Evolutionary conservation across 148 eudicot species (phyloP).

Genomic region (Heliosperma pusillum): DNA sequence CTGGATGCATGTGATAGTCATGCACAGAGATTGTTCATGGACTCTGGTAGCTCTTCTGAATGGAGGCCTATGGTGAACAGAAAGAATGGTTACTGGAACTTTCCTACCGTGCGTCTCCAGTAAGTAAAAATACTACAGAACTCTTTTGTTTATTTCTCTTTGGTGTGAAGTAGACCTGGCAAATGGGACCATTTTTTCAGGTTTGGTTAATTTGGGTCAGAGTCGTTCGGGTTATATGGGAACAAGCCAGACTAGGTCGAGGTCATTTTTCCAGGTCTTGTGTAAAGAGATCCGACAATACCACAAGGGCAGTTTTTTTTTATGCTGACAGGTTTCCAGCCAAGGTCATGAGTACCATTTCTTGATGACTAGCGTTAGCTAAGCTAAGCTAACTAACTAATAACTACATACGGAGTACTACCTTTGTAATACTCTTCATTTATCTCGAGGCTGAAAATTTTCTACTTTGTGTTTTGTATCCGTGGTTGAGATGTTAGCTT

Average conservation of each 20-base stretch:
- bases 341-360: neutral
- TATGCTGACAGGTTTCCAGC: neutral
- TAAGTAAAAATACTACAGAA: slow-evolving; percentile 39
- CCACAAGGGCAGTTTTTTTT: neutral
- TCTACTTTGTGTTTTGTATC: neutral
- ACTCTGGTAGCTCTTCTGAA: slow-evolving; percentile 71
- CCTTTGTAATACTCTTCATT: neutral
- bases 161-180: neutral
- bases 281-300: too few relatives aligned
- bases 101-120: slow-evolving; percentile 72
- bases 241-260: too few relatives aligned
- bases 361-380: too few relatives aligned
- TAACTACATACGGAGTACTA: too few relatives aligned
- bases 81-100: slow-evolving; percentile 64
- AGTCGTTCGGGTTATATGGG: too few relatives aligned
- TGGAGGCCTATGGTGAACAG: slow-evolving; percentile 70
- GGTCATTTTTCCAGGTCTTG: too few relatives aligned
- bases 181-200: neutral
- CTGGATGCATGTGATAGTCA: slow-evolving; percentile 65
- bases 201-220: neutral
- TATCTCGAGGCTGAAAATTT: neutral
- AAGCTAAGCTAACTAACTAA: too few relatives aligned
- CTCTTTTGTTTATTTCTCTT: neutral
- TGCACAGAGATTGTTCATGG: slow-evolving; percentile 44
- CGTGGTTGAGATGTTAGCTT: neutral